Conservation (phyloP, 176 grass and related monocot genomes). For the Oryza longistaminata region DNA sequence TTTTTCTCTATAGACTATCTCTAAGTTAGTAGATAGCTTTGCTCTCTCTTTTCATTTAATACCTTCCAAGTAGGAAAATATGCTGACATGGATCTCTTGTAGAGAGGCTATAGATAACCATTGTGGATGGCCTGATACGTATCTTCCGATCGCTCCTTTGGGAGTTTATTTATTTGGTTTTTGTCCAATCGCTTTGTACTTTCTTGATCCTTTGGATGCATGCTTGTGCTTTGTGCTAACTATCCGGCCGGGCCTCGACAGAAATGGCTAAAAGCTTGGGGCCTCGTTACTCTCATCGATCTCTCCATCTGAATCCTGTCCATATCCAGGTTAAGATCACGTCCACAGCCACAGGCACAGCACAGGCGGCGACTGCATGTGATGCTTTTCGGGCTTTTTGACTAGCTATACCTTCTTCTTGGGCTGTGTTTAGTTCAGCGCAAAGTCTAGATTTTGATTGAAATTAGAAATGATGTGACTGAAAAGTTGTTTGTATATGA, state of each 20-base stretch:
- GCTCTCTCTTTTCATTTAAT: too few relatives aligned
- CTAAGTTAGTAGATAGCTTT: too few relatives aligned
- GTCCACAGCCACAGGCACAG: background rate
- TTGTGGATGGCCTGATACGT: too few relatives aligned
- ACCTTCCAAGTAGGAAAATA: too few relatives aligned
- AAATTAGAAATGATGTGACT: too few relatives aligned
- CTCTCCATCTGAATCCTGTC: background rate
- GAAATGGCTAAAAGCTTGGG: background rate
- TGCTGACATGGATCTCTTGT: too few relatives aligned
- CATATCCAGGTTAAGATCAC: constrained; percentile 15
- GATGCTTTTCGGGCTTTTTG: background rate
- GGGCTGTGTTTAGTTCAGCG: too few relatives aligned
- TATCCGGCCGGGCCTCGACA: background rate
- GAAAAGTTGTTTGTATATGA: too few relatives aligned
- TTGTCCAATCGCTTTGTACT: background rate
- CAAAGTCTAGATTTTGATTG: too few relatives aligned
- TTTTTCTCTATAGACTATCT: too few relatives aligned
- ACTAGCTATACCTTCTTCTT: background rate
- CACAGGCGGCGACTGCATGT: background rate
- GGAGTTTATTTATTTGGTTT: background rate
- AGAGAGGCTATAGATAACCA: too few relatives aligned
- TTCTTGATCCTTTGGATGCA: background rate
- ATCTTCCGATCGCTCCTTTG: background rate
- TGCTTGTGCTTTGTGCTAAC: constrained; percentile 9
- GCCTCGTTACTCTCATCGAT: background rate